A percentile compares a stretch with the other conserved stretches of the same genome.
Conservation (phyloP, 2,329 filamentous ascomycete species). For the Stenocarpella maydis region DNA sequence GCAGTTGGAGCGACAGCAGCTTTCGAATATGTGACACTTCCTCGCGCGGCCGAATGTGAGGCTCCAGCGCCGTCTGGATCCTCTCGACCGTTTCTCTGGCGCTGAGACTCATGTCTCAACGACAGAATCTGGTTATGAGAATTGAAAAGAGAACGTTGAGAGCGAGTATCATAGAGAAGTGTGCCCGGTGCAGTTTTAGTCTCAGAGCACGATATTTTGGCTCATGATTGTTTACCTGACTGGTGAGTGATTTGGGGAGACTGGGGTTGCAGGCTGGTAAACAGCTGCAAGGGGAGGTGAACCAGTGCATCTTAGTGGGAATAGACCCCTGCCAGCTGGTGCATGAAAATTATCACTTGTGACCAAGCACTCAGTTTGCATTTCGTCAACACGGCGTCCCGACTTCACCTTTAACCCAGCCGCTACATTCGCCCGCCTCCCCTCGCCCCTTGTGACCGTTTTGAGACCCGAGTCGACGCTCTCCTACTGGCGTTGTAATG, state of each 20-base stretch:
- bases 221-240: not conserved
- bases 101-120: slow-evolving; percentile 39
- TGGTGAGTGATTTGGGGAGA: not conserved
- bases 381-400: slow-evolving; percentile 12
- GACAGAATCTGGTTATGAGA: not conserved
- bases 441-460: not conserved
- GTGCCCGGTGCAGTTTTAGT: not conserved
- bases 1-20: slow-evolving; percentile 62
- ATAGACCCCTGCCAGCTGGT: not conserved
- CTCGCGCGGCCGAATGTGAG: slow-evolving; percentile 65
- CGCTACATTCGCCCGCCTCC: not conserved
- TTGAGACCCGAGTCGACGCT: slow-evolving; percentile 2
- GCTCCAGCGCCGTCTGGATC: slow-evolving; percentile 55
- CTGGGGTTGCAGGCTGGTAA: not conserved
- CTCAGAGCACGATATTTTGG: not conserved
- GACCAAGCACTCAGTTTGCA: slow-evolving; percentile 16
- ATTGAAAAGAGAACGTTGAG: too few species aligned
- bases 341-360: slow-evolving; percentile 24
- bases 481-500: slow-evolving; percentile 29
- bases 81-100: slow-evolving; percentile 47
- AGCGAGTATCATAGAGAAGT: not conserved
- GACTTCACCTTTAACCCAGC: not conserved
- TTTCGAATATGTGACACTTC: slow-evolving; percentile 65
- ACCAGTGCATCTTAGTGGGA: not conserved
- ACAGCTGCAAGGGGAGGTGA: not conserved